A percentile compares a stretch with the other conserved stretches of the same genome.
These are phyloP conservation scores for Oidium heveae DNA, from an alignment of 2,329 filamentous ascomycete species.

Conservation along the genomic window DNA sequence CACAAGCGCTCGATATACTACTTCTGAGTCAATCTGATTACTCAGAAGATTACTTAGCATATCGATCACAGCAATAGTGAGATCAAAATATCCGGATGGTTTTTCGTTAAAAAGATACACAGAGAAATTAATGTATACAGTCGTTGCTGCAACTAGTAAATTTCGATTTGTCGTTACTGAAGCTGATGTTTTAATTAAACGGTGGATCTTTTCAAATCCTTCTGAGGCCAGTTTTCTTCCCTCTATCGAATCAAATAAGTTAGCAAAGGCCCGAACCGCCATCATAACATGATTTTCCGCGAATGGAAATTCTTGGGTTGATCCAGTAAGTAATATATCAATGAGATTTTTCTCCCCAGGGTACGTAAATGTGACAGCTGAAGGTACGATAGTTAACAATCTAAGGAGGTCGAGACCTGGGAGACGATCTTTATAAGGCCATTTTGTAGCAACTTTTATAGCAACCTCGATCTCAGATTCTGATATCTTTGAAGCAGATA, in stretches of 20 bases:
- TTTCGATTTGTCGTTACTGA: constrained; percentile 50
- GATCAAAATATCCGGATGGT: constrained; percentile 15
- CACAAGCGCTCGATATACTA: constrained; percentile 58
- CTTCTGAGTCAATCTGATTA: constrained; percentile 51
- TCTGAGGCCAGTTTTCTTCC: constrained; percentile 40
- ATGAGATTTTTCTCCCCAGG: constrained; percentile 31
- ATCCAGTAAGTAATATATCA: constrained; percentile 27
- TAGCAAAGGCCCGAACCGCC: constrained; percentile 54
- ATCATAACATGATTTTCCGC: constrained; percentile 74
- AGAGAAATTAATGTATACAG: constrained; percentile 62
- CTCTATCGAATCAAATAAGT: constrained; percentile 52
- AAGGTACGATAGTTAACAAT: constrained; percentile 45
- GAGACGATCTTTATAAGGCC: constrained; percentile 60
- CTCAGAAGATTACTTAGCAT: constrained; percentile 37
- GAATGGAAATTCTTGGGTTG: constrained; percentile 30
- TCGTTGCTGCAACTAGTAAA: constrained; percentile 57
- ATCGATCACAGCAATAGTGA: constrained; percentile 23
- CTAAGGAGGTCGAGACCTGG: constrained; percentile 71
- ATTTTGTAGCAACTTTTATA: constrained; percentile 46
- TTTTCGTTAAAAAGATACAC: constrained; percentile 33
- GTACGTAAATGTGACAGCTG: constrained; percentile 34
- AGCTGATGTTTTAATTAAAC: constrained; percentile 31
- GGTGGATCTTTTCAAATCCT: constrained; percentile 24
- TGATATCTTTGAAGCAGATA: constrained; percentile 13
- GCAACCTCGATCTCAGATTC: constrained; percentile 36